Evolutionary conservation across 352 stramenopile genomes (phyloP).

Genomic region (Globisporangium iwayamae): DNA sequence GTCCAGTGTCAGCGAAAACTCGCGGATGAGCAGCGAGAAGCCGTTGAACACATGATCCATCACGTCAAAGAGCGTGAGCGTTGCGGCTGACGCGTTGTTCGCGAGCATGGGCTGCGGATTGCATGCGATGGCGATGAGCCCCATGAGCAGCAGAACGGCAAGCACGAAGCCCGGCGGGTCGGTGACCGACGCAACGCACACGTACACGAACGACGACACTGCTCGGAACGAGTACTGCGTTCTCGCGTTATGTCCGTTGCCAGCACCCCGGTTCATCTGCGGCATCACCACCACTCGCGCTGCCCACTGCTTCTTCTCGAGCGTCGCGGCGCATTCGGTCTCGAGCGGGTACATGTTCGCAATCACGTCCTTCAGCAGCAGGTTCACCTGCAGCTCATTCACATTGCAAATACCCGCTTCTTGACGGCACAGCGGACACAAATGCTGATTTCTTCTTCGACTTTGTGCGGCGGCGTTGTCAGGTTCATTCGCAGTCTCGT

Average conservation of each 20-base stretch:
- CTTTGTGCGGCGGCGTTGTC: neutral
- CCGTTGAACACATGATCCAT: conserved; percentile 64
- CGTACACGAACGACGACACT: conserved; percentile 67
- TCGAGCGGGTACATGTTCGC: conserved; percentile 52
- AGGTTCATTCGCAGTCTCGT: neutral
- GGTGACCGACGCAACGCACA: conserved; percentile 63
- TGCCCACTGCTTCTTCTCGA: conserved; percentile 40
- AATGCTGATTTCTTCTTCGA: conserved; percentile 20
- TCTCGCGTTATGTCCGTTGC: neutral
- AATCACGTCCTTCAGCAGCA: conserved; percentile 64
- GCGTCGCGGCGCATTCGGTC: conserved; percentile 28
- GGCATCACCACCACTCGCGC: neutral
- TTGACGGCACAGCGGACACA: conserved; percentile 69
- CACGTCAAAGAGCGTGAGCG: conserved; percentile 30
- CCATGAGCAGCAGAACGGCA: conserved; percentile 62
- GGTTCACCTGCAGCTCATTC: conserved; percentile 57
- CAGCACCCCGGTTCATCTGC: neutral
- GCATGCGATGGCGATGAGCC: conserved; percentile 54
- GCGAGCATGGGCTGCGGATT: conserved; percentile 51
- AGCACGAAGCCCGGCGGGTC: conserved; percentile 72
- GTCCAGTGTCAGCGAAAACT: conserved; percentile 59
- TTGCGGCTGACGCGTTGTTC: conserved; percentile 28
- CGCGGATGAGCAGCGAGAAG: conserved; percentile 57
- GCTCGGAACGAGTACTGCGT: conserved; percentile 43
- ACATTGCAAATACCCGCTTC: conserved; percentile 19